Evolutionary conservation across 176 grass and related monocot genomes (phyloP).

Genomic region (Eragrostis curvula): DNA sequence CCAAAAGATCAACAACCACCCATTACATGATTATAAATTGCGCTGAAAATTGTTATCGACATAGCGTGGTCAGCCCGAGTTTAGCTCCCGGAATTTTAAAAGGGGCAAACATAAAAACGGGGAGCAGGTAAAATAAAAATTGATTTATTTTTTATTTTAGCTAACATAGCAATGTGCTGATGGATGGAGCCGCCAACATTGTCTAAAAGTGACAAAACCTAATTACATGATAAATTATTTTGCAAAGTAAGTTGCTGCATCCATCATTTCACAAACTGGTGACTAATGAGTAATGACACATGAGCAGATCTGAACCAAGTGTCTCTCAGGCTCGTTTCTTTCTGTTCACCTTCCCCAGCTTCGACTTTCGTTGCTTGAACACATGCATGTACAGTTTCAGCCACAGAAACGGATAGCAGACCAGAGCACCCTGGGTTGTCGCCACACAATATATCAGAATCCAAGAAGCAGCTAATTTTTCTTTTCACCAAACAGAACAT

Average conservation of each 20-base stretch:
- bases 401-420: constrained; percentile 81
- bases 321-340: constrained; percentile 67
- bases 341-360: constrained; percentile 54
- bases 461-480: background rate
- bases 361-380: constrained; percentile 84
- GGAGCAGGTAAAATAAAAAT: background rate
- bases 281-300: background rate
- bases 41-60: no score
- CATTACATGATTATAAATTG: no score
- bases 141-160: no score
- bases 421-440: constrained; percentile 58
- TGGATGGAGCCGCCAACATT: no score
- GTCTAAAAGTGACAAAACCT: no score
- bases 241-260: background rate
- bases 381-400: constrained; percentile 88
- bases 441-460: constrained; percentile 7
- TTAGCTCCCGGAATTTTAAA: no score
- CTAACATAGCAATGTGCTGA: no score
- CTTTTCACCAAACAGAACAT: background rate
- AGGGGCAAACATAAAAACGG: background rate
- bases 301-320: background rate
- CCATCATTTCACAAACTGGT: background rate
- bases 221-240: no score
- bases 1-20: background rate
- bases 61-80: no score